Conservation (phyloP, 768 basidiomycete genomes). For the Mycena crocata region DNA sequence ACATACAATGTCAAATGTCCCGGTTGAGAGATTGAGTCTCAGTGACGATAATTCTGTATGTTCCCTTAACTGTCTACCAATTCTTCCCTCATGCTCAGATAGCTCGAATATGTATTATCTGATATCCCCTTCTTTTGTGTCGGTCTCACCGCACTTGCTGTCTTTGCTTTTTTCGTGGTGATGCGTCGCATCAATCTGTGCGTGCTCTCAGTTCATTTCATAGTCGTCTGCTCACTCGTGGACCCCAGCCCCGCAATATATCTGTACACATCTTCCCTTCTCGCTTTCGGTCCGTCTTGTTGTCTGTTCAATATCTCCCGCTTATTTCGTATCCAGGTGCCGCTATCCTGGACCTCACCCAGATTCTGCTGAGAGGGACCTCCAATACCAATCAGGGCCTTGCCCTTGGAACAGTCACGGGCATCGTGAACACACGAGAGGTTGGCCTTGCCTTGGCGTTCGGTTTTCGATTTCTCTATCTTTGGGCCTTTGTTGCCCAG, state of each 20-base stretch:
- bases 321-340: conserved; percentile 46
- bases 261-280: conserved; percentile 67
- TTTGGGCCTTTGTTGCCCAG: conserved; percentile 73
- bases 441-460: conserved; percentile 66
- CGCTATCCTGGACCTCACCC: conserved; percentile 70
- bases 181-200: conserved; percentile 65
- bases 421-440: conserved; percentile 67
- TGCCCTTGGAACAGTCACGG: conserved; percentile 44
- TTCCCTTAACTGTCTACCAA: neutral
- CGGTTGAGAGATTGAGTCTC: conserved; percentile 26
- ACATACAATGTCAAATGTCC: conserved; percentile 26
- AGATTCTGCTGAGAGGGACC: conserved; percentile 58
- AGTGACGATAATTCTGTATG: conserved; percentile 22
- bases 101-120: conserved; percentile 69
- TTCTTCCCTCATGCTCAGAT: neutral
- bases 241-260: conserved; percentile 56
- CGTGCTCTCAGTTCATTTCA: conserved; percentile 38
- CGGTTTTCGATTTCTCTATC: conserved; percentile 72
- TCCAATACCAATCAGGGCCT: conserved; percentile 37
- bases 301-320: neutral
- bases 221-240: conserved; percentile 16
- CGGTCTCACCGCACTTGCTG: conserved; percentile 72
- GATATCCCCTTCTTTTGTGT: conserved; percentile 77
- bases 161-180: conserved; percentile 66
- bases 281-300: conserved; percentile 57